These are phyloP conservation scores for Pseudocercospora pini-densiflorae DNA, from an alignment of 2,329 filamentous ascomycete species.

Conservation along the genomic window DNA sequence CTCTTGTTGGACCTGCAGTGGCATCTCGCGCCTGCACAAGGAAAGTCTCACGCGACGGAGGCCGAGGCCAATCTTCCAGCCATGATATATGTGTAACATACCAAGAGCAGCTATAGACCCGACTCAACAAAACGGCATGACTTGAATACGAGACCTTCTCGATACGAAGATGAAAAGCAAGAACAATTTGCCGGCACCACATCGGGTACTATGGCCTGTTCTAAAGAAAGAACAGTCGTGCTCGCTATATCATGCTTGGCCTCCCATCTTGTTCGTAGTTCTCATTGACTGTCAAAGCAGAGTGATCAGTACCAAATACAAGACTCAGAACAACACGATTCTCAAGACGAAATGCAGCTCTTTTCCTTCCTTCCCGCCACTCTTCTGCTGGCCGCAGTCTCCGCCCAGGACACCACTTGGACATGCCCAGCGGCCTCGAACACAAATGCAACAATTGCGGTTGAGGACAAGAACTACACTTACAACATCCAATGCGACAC, in stretches of 20 bases:
- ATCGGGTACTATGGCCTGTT: background rate
- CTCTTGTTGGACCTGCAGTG: background rate
- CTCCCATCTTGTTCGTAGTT: background rate
- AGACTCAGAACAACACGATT: background rate
- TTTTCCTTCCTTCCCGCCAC: background rate
- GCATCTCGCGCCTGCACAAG: background rate
- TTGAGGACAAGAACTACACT: background rate
- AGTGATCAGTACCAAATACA: background rate
- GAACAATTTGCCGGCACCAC: background rate
- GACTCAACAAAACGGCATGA: background rate
- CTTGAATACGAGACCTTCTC: background rate
- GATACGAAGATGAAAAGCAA: background rate
- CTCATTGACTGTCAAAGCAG: background rate
- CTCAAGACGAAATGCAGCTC: background rate
- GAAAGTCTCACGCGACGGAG: background rate
- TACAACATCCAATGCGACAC: conserved; percentile 11
- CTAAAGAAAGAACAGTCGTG: background rate
- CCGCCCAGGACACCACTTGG: background rate
- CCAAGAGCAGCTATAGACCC: background rate
- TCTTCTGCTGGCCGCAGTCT: background rate
- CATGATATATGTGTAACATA: background rate
- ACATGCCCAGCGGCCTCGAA: conserved; percentile 1
- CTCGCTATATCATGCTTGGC: background rate
- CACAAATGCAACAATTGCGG: background rate
- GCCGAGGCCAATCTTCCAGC: background rate